Evolutionary conservation across 495 filamentous ascomycete genomes (phyloP), one percentile per base, ranked within the genome.

Genomic region (Cercophora samala): DNA sequence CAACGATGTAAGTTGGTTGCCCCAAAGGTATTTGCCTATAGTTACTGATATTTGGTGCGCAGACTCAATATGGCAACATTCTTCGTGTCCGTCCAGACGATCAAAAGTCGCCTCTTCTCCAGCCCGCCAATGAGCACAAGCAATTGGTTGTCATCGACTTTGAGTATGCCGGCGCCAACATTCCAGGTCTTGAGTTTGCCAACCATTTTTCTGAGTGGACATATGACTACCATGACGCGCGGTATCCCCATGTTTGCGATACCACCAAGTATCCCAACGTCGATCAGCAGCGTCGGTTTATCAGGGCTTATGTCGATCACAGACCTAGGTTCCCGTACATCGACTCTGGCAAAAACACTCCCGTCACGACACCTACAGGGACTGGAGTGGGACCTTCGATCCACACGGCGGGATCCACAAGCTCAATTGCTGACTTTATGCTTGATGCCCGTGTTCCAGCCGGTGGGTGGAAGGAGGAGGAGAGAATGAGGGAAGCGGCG

Each of bases 151-250:
- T 99, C 63, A 99, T 99, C 72, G 95, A 99, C 78, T 99, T 99
- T 71, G 95, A 99, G 75, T 99, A 99, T 74, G 92, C 96, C 1
- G 93, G 89, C 13, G 93, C 95, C 60, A 99, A 97, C 73, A 80
- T 88, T 1, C 88, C 88, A 5, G 96, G 93, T 2, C 84, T 91
- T 29, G 95, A 99, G 77, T 97, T 99, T 76, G 95, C 93, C 61
- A 99, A 99, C 76, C 95, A 99, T 76, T 99, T 98, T 78, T 88
- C 92, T 71, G 95, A 99, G 78, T 99, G 95, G 95, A 96, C 93
- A 75, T 96, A 97, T 80, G 91, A 99, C 75, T 99, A 99, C 75
- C 93, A 97, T 72, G 87, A 93, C 72, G 73, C 85, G 1, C 76
- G 79, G 21, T 75, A 70, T 8, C 81, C 93, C 2, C 88, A 89